Evolutionary conservation across 306 rosid genomes (phyloP).

Genomic region (Luffa aegyptiaca): DNA sequence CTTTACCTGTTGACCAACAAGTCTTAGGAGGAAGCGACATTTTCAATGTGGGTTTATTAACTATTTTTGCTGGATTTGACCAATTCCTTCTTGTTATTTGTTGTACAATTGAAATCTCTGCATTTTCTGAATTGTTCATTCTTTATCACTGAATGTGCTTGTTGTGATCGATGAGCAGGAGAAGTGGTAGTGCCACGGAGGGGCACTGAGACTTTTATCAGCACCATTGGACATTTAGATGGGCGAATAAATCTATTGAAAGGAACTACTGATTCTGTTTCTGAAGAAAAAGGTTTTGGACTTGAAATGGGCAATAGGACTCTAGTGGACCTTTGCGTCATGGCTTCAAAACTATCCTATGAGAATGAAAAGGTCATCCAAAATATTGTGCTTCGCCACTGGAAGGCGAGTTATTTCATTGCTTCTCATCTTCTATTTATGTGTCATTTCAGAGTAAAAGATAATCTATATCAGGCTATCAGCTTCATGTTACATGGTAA

Average conservation of each 20-base stretch:
- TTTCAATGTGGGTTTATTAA: neutral
- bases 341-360: constrained; percentile 69
- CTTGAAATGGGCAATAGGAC: constrained; percentile 28
- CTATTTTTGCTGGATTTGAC: neutral
- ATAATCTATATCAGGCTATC: neutral
- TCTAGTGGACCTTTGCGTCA: constrained; percentile 62
- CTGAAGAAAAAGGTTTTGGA: constrained; percentile 8
- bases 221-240: constrained; percentile 57
- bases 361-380: constrained; percentile 48
- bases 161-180: constrained; percentile 31
- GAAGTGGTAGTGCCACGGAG: constrained; percentile 41
- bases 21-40: neutral
- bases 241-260: constrained; percentile 35
- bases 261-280: constrained; percentile 14
- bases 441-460: neutral
- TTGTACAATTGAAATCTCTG: neutral
- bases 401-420: constrained; percentile 47
- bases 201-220: constrained; percentile 49
- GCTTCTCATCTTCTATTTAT: neutral
- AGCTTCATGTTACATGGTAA: neutral
- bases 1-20: neutral
- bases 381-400: constrained; percentile 31
- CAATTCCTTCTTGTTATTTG: neutral
- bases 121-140: neutral
- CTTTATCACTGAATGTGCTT: neutral